phyloP scores from a whole-genome alignment of 2,329 filamentous ascomycete species.

The Ophiostoma sp. region DNA sequence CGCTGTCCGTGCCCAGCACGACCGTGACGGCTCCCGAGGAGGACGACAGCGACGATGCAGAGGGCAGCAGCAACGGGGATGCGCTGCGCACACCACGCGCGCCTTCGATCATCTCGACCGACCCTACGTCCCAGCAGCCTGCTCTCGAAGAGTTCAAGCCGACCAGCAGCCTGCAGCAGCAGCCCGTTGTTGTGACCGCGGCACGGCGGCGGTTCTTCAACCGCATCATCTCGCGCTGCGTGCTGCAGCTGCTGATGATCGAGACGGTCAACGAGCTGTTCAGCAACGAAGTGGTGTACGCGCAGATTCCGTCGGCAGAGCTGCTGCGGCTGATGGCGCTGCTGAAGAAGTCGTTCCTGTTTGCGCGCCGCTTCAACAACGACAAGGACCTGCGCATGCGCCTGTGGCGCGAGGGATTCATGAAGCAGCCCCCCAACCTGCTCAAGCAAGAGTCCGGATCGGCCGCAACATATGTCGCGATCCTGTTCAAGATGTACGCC shows the following conservation, averaged over 20 bases:
- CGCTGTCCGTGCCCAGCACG: slow-evolving; percentile 29
- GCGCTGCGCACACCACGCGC: slow-evolving; percentile 19
- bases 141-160: slow-evolving; percentile 83
- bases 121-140: slow-evolving; percentile 38
- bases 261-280: slow-evolving; percentile 99
- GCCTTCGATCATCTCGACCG: slow-evolving; percentile 17
- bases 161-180: slow-evolving; percentile 69
- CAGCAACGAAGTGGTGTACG: slow-evolving; percentile 92
- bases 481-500: slow-evolving; percentile 94
- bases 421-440: slow-evolving; percentile 97
- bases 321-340: slow-evolving; percentile 88
- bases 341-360: slow-evolving; percentile 92
- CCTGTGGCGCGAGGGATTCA: slow-evolving; percentile 96
- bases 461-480: slow-evolving; percentile 90
- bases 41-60: slow-evolving; percentile 29
- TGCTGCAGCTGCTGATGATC: slow-evolving; percentile 96
- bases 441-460: slow-evolving; percentile 94
- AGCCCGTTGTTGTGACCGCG: slow-evolving; percentile 86
- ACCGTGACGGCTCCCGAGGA: slow-evolving; percentile 34
- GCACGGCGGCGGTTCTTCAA: slow-evolving; percentile 95
- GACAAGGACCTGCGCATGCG: slow-evolving; percentile 93
- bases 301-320: slow-evolving; percentile 83
- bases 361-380: slow-evolving; percentile 95
- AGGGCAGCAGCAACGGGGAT: slow-evolving; percentile 27
- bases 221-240: slow-evolving; percentile 97